phyloP scores from a whole-genome alignment of 202 grass and related monocot genomes.

The Cymbopogon flexuosus region DNA sequence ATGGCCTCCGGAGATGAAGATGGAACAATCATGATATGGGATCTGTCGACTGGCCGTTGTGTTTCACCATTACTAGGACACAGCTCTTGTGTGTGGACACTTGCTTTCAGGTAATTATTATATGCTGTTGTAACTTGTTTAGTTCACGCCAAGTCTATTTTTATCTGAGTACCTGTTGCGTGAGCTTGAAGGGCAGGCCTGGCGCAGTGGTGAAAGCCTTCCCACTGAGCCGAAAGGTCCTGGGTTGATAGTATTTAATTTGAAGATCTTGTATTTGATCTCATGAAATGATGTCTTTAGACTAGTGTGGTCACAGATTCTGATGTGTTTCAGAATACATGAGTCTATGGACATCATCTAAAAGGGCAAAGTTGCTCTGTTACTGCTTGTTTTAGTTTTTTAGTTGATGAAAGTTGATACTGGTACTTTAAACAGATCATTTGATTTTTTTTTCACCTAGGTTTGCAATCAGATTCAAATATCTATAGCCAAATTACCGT shows the following conservation, averaged over 20 bases:
- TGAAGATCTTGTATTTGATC: background rate
- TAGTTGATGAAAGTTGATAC: background rate
- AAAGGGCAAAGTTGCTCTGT: background rate
- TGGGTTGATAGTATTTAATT: slow-evolving; percentile 2
- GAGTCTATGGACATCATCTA: background rate
- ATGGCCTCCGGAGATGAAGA: slow-evolving; percentile 96
- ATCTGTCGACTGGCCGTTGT: slow-evolving; percentile 72
- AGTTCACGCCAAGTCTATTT: background rate
- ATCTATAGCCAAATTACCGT: background rate
- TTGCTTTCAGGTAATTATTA: slow-evolving; percentile 76
- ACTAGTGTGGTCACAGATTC: background rate
- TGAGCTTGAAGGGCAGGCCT: too few relatives aligned
- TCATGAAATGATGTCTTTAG: slow-evolving; percentile 1
- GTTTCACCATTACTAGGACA: slow-evolving; percentile 82
- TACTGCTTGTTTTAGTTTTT: background rate
- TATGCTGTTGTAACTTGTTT: background rate
- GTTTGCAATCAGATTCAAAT: background rate
- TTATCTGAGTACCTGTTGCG: background rate
- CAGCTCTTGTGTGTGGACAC: slow-evolving; percentile 81
- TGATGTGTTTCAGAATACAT: background rate
- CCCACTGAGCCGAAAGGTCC: too few relatives aligned
- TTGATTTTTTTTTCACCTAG: background rate
- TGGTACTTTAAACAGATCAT: background rate
- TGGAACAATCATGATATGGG: slow-evolving; percentile 93
- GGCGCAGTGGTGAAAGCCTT: too few relatives aligned